phyloP scores from a whole-genome alignment of 2,329 filamentous ascomycete species.

The Bipolaris zeicola region DNA sequence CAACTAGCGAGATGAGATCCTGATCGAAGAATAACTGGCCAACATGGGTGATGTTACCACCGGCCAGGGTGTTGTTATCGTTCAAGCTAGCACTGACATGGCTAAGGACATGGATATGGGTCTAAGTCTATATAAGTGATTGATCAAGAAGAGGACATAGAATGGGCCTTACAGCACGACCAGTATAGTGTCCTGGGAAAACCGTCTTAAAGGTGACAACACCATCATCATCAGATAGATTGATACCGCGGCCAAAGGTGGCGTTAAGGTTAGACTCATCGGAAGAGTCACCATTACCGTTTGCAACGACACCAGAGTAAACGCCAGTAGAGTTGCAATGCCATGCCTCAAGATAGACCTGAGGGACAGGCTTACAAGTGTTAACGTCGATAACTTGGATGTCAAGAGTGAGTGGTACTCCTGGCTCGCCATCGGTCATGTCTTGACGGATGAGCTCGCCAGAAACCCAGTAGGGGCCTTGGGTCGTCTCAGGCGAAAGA shows the following conservation, averaged over 20 bases:
- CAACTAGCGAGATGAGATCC: conserved; percentile 52
- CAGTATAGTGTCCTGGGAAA: conserved; percentile 51
- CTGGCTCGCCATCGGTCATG: conserved; percentile 55
- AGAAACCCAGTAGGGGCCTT: conserved; percentile 50
- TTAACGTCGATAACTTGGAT: conserved; percentile 61
- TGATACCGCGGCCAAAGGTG: conserved; percentile 56
- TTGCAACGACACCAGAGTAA: conserved; percentile 45
- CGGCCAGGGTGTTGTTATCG: conserved; percentile 48
- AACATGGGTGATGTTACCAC: conserved; percentile 50
- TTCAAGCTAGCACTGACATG: conserved; percentile 45
- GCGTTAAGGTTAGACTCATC: conserved; percentile 39
- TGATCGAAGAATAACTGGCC: conserved; percentile 54
- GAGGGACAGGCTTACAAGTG: conserved; percentile 58
- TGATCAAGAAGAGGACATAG: too few species aligned
- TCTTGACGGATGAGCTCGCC: conserved; percentile 59
- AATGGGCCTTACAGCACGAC: conserved; percentile 31
- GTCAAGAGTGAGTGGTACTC: conserved; percentile 58
- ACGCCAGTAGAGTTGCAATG: conserved; percentile 49
- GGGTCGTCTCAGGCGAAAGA: conserved; percentile 41
- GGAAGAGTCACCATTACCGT: conserved; percentile 50
- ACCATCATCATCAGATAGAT: conserved; percentile 54
- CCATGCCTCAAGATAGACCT: conserved; percentile 62
- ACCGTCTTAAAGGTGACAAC: conserved; percentile 56
- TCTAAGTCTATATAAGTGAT: background rate
- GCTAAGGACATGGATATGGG: conserved; percentile 53